Conservation (phyloP, 2,329 filamentous ascomycete species). For the Alternaria angustiovoidea region DNA sequence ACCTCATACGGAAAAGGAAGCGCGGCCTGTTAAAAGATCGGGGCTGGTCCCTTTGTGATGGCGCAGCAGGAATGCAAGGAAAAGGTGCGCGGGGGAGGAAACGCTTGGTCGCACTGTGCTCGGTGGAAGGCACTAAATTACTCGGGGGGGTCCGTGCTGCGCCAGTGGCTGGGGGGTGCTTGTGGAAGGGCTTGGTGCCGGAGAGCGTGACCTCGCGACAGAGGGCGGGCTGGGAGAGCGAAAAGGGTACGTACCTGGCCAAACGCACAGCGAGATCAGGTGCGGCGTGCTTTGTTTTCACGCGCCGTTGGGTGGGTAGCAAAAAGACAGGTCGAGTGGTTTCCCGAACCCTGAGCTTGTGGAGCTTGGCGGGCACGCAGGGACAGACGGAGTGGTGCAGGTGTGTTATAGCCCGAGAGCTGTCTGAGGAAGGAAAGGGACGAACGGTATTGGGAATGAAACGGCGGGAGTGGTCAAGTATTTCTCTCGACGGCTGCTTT, state of each 20-base stretch:
- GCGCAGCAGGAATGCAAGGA: constrained; percentile 47
- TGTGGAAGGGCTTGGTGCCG: constrained; percentile 1
- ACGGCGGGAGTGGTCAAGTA: constrained; percentile 48
- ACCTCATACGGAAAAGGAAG: constrained; percentile 47
- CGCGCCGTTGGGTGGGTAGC: constrained; percentile 31
- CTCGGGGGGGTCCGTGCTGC: constrained; percentile 22
- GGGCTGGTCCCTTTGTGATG: constrained; percentile 47
- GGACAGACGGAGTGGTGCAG: constrained; percentile 40
- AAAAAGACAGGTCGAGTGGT: constrained; percentile 21
- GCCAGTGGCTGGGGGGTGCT: constrained; percentile 26
- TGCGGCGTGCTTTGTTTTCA: constrained; percentile 26
- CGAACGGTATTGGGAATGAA: constrained; percentile 51
- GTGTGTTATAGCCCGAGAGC: constrained; percentile 39
- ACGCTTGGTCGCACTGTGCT: constrained; percentile 43
- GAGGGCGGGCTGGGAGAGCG: neutral
- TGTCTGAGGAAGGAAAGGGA: constrained; percentile 54
- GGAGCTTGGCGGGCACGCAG: constrained; percentile 31
- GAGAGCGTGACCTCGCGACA: constrained; percentile 13
- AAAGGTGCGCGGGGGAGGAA: constrained; percentile 19
- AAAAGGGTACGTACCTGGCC: constrained; percentile 29
- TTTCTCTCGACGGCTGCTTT: constrained; percentile 37
- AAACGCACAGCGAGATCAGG: neutral
- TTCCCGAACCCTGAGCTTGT: constrained; percentile 25
- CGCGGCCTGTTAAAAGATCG: constrained; percentile 40
- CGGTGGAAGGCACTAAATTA: constrained; percentile 26